phyloP scores from a whole-genome alignment of 139 green algal genomes.

The Raphidocelis subcapitata region DNA sequence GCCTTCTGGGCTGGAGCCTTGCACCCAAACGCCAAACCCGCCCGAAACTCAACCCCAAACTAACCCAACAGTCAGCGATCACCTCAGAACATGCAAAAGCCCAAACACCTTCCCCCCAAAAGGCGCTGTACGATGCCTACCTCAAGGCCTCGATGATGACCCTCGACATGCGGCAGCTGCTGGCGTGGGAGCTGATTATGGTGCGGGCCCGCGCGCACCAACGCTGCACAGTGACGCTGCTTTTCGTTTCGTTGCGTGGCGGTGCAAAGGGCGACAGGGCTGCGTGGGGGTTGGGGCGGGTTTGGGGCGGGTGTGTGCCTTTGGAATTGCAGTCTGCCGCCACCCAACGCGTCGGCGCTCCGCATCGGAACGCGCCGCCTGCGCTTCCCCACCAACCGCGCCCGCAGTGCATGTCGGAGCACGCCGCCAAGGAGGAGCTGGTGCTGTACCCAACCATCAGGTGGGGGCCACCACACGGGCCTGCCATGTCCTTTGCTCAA shows the following conservation, averaged over 20 bases:
- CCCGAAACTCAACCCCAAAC: no score
- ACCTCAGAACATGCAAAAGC: no score
- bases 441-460: constrained; percentile 15
- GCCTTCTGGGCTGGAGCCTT: no score
- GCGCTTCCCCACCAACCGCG: neutral
- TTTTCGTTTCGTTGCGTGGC: no score
- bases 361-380: neutral
- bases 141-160: neutral
- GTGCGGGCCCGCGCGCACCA: neutral
- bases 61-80: no score
- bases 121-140: constrained; percentile 22
- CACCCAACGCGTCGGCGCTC: neutral
- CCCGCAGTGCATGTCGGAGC: constrained; percentile 1
- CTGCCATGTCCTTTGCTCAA: no score
- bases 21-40: no score
- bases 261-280: no score
- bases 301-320: no score
- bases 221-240: no score
- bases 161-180: constrained; percentile 17
- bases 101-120: no score
- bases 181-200: constrained; percentile 31
- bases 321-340: neutral
- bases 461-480: neutral
- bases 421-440: constrained; percentile 25
- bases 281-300: no score